Conservation (phyloP, 1,284 basidiomycete genomes). For the Malassezia restricta region DNA sequence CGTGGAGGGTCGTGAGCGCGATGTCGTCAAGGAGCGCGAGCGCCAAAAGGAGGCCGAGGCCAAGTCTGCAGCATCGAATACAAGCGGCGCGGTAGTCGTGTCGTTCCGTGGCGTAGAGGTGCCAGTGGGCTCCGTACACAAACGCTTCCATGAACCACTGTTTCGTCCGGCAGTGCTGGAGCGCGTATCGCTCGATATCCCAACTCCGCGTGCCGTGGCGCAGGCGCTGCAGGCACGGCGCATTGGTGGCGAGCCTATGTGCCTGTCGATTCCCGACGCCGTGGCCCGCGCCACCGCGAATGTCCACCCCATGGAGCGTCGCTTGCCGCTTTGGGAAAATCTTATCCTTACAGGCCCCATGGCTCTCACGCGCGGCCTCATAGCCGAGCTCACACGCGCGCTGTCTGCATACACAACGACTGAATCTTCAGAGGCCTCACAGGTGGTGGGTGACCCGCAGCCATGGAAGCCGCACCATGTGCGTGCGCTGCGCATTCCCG, state of each 20-base stretch:
- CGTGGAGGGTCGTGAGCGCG: constrained; percentile 28
- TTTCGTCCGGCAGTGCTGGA: constrained; percentile 29
- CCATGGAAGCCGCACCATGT: constrained; percentile 33
- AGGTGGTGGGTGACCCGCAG: constrained; percentile 33
- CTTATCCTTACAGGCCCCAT: constrained; percentile 36
- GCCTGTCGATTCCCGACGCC: constrained; percentile 22
- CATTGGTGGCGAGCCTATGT: constrained; percentile 11
- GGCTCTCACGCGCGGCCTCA: constrained; percentile 26
- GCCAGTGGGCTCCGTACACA: constrained; percentile 27
- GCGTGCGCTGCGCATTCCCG: constrained; percentile 35
- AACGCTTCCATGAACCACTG: constrained; percentile 35
- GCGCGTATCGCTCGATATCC: constrained; percentile 15
- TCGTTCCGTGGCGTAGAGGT: constrained; percentile 31
- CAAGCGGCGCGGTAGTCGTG: constrained; percentile 14
- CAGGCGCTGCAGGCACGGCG: constrained; percentile 7
- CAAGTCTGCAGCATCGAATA: constrained; percentile 55
- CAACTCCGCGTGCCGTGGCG: constrained; percentile 6
- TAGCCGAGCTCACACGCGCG: constrained; percentile 23
- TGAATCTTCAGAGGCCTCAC: constrained; percentile 26
- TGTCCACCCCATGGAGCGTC: constrained; percentile 28
- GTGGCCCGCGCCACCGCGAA: constrained; percentile 22
- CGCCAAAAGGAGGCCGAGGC: constrained; percentile 53
- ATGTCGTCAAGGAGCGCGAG: constrained; percentile 21
- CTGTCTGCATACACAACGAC: constrained; percentile 21
- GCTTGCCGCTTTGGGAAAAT: constrained; percentile 36